Evolutionary conservation across 2,329 filamentous ascomycete genomes (phyloP).

Genomic region (Penicillium occitanis): DNA sequence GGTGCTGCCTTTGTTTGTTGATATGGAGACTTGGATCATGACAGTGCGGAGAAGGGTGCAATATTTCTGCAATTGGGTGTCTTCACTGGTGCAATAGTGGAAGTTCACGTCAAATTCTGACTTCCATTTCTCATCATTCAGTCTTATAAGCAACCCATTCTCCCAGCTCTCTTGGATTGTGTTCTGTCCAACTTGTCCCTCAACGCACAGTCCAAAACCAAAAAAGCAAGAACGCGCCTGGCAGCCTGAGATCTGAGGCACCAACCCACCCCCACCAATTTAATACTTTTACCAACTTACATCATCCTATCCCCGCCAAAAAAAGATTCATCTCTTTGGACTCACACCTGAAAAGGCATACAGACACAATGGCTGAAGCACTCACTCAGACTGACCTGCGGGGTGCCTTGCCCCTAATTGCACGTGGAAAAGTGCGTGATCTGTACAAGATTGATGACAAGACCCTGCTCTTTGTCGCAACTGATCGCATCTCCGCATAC

Average conservation of each 20-base stretch:
- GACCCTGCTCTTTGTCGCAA: slow-evolving; percentile 77
- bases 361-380: slow-evolving; percentile 36
- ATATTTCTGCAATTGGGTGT: background rate
- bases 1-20: background rate
- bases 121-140: background rate
- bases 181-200: background rate
- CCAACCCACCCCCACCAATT: background rate
- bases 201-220: background rate
- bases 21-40: background rate
- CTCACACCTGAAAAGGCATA: background rate
- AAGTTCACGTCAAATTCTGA: background rate
- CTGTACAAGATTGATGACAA: slow-evolving; percentile 70
- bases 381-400: slow-evolving; percentile 46
- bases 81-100: background rate
- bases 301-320: slow-evolving; percentile 7
- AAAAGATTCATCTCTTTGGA: background rate
- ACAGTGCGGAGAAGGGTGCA: background rate
- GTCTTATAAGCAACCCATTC: background rate
- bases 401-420: slow-evolving; percentile 51
- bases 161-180: background rate
- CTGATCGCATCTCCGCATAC: slow-evolving; percentile 92
- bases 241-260: slow-evolving; percentile 11
- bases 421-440: slow-evolving; percentile 75
- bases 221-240: slow-evolving; percentile 10
- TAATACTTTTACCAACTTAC: too few species aligned